phyloP scores from a whole-genome alignment of 805 yeast species.

The Candida stauntonica region DNA sequence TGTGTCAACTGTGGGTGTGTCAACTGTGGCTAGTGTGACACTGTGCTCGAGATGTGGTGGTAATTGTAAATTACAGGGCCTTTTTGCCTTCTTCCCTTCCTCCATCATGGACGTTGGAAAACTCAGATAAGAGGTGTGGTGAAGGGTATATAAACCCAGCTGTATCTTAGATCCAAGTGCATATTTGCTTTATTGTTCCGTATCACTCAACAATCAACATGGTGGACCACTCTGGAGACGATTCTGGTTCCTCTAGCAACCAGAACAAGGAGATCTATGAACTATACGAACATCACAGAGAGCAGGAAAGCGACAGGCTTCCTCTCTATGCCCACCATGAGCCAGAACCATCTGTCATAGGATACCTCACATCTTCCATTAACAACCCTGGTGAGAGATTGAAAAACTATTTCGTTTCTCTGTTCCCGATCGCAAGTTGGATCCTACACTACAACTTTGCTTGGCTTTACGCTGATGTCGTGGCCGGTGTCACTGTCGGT shows the following conservation, averaged over 20 bases:
- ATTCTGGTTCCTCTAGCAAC: slow-evolving; percentile 7
- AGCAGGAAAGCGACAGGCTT: slow-evolving; percentile 1
- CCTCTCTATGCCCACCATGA: slow-evolving; percentile 12
- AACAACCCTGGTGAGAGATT: slow-evolving; percentile 24
- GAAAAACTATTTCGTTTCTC: slow-evolving; percentile 49
- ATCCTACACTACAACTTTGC: slow-evolving; percentile 72
- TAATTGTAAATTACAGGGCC: too few relatives aligned
- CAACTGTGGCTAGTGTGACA: slow-evolving; percentile 1
- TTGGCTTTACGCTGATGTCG: slow-evolving; percentile 79
- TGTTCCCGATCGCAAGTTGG: slow-evolving; percentile 85
- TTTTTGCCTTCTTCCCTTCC: not conserved
- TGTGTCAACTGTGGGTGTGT: not conserved
- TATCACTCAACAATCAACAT: too few relatives aligned
- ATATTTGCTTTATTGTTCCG: not conserved
- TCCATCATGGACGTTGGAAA: too few relatives aligned
- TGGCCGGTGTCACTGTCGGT: slow-evolving; percentile 93
- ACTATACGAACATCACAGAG: slow-evolving; percentile 15
- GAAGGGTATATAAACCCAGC: too few relatives aligned
- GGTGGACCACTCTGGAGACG: slow-evolving; percentile 1
- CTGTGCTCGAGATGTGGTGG: not conserved
- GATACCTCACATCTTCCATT: slow-evolving; percentile 11
- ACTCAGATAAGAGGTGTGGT: too few relatives aligned
- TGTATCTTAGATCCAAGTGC: too few relatives aligned
- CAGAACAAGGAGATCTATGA: slow-evolving; percentile 11
- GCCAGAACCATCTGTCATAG: slow-evolving; percentile 7